Evolutionary conservation across 495 filamentous ascomycete genomes (phyloP).

Genomic region (Hyaloscypha variabilis): DNA sequence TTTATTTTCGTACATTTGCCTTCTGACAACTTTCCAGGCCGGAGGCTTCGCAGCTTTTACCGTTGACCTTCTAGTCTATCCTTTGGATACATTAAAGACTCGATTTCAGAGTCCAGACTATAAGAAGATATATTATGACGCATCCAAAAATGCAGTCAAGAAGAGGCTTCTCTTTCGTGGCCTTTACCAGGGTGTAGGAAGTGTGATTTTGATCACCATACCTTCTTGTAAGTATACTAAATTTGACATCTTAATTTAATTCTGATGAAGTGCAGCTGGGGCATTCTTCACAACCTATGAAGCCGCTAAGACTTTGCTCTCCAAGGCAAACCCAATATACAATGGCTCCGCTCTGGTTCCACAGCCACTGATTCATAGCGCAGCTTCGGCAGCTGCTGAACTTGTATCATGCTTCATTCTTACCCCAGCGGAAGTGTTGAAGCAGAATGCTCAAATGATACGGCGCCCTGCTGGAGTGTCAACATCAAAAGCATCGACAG

Average conservation of each 20-base stretch:
- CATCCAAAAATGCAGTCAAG: constrained; percentile 53
- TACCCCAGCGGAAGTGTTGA: constrained; percentile 88
- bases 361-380: constrained; percentile 64
- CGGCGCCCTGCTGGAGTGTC: constrained; percentile 27
- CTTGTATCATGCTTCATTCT: constrained; percentile 82
- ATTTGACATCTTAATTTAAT: not conserved
- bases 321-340: constrained; percentile 43
- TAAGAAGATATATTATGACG: constrained; percentile 59
- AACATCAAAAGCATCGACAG: constrained; percentile 20
- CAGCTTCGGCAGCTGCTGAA: constrained; percentile 75
- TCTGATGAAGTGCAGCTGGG: constrained; percentile 56
- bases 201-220: constrained; percentile 83
- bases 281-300: constrained; percentile 93
- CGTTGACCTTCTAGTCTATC: constrained; percentile 81
- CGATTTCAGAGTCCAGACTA: constrained; percentile 80
- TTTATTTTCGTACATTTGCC: constrained; percentile 4
- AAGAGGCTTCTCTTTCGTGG: constrained; percentile 66
- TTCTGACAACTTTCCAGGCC: constrained; percentile 51
- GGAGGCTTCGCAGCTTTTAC: constrained; percentile 81
- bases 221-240: constrained; percentile 68
- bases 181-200: constrained; percentile 86
- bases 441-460: constrained; percentile 87
- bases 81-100: constrained; percentile 84
- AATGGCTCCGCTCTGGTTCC: constrained; percentile 49
- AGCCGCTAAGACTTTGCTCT: constrained; percentile 62